phyloP scores from a whole-genome alignment of 768 basidiomycete species.

The Suillus subaureus region DNA sequence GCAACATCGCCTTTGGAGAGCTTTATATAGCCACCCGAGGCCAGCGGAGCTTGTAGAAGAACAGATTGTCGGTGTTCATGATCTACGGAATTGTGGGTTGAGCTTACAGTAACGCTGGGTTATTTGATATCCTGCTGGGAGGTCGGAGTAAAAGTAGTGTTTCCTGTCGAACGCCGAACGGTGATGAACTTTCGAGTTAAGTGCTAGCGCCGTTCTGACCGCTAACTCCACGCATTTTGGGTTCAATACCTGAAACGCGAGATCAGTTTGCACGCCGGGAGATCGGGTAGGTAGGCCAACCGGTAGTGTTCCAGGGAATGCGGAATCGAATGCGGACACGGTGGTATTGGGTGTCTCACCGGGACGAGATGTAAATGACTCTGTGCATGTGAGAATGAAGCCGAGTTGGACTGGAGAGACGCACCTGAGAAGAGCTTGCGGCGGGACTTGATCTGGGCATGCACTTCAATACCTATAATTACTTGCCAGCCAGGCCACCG shows the following conservation, averaged over 20 bases:
- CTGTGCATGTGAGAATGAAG: slow-evolving; percentile 28
- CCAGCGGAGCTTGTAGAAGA: slow-evolving; percentile 67
- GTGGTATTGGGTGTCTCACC: slow-evolving; percentile 68
- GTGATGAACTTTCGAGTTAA: slow-evolving; percentile 62
- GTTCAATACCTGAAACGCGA: slow-evolving; percentile 53
- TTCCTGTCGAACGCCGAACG: slow-evolving; percentile 92
- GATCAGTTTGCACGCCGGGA: slow-evolving; percentile 11
- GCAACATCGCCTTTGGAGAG: slow-evolving; percentile 41
- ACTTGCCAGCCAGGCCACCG: slow-evolving; percentile 90
- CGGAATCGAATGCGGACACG: slow-evolving; percentile 82
- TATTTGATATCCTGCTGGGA: slow-evolving; percentile 95
- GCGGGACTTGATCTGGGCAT: slow-evolving; percentile 89
- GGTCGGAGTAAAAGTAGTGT: slow-evolving; percentile 96
- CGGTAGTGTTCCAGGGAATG: slow-evolving; percentile 91
- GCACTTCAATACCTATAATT: slow-evolving; percentile 92
- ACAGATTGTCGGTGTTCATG: background rate
- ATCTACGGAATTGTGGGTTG: background rate
- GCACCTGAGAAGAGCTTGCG: slow-evolving; percentile 83
- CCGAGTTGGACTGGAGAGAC: background rate
- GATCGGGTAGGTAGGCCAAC: slow-evolving; percentile 45
- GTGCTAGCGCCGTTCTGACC: slow-evolving; percentile 77
- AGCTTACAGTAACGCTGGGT: slow-evolving; percentile 79
- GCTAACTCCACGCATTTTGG: slow-evolving; percentile 76
- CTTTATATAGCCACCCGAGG: slow-evolving; percentile 61
- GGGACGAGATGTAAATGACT: slow-evolving; percentile 41